A percentile compares a stretch with the other conserved stretches of the same genome.
Conservation (phyloP, 140 eudicot species). For the Stevia rebaudiana region DNA sequence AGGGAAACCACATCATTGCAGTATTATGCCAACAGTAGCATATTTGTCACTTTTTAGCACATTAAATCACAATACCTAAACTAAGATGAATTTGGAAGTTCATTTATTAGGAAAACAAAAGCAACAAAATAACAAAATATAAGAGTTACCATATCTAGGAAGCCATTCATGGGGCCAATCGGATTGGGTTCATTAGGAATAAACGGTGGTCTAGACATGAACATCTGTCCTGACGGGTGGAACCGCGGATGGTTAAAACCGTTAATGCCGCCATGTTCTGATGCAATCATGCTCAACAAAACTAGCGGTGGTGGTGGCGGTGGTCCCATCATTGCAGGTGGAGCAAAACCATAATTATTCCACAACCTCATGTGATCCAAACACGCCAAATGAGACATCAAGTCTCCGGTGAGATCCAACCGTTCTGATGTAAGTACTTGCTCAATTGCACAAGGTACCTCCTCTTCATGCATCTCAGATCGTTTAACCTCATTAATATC, state of each 20-base stretch:
- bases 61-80: neutral
- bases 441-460: slow-evolving; percentile 8
- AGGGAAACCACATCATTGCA: neutral
- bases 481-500: slow-evolving; percentile 7
- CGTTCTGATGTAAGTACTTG: slow-evolving; percentile 16
- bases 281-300: slow-evolving; percentile 27
- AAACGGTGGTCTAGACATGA: slow-evolving; percentile 28
- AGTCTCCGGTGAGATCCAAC: slow-evolving; percentile 37
- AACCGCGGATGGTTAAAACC: slow-evolving; percentile 22
- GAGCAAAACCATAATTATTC: slow-evolving; percentile 11
- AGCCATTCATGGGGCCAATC: slow-evolving; percentile 10
- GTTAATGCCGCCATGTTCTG: slow-evolving; percentile 25
- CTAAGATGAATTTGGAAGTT: neutral
- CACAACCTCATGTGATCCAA: slow-evolving; percentile 31
- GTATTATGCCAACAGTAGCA: neutral
- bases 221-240: slow-evolving; percentile 28
- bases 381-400: slow-evolving; percentile 24
- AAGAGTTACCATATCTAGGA: slow-evolving; percentile 16
- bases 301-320: slow-evolving; percentile 34
- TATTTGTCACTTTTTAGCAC: neutral
- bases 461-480: slow-evolving; percentile 20
- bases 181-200: slow-evolving; percentile 16
- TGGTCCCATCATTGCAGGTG: slow-evolving; percentile 28
- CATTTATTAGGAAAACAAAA: neutral
- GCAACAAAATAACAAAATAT: neutral